Evolutionary conservation across 352 stramenopile species (phyloP).

Genomic region (Globisporangium acanthophoron): DNA sequence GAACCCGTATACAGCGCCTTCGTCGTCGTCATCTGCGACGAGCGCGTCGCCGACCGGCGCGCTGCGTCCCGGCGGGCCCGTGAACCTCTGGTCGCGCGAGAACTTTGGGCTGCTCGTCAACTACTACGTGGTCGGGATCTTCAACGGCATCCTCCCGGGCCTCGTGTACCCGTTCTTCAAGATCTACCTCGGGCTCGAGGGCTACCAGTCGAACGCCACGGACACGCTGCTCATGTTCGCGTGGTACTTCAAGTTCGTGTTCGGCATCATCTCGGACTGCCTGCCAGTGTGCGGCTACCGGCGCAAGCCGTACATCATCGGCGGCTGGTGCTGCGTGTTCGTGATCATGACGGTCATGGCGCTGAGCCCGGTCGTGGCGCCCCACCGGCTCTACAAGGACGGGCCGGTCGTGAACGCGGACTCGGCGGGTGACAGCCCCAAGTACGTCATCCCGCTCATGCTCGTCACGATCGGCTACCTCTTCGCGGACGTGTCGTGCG

Average conservation of each 20-base stretch:
- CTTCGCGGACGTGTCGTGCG: slow-evolving; percentile 64
- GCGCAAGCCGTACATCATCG: slow-evolving; percentile 64
- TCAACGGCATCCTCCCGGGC: slow-evolving; percentile 60
- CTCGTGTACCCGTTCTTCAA: slow-evolving; percentile 76
- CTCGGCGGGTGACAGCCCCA: slow-evolving; percentile 5
- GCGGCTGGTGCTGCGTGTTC: slow-evolving; percentile 44
- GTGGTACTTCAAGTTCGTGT: slow-evolving; percentile 62
- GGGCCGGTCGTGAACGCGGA: slow-evolving; percentile 10
- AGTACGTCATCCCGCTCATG: slow-evolving; percentile 48
- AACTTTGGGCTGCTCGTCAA: slow-evolving; percentile 52
- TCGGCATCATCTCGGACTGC: slow-evolving; percentile 61
- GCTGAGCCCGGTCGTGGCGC: slow-evolving; percentile 19
- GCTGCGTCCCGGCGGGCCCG: slow-evolving; percentile 16
- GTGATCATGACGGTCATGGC: slow-evolving; percentile 33
- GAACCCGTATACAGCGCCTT: background rate
- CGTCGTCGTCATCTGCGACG: background rate
- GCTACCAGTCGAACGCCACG: slow-evolving; percentile 55
- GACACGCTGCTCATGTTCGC: slow-evolving; percentile 58
- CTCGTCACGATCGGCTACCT: slow-evolving; percentile 45
- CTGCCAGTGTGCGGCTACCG: slow-evolving; percentile 48
- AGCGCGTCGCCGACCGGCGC: slow-evolving; percentile 9
- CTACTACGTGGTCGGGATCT: slow-evolving; percentile 62
- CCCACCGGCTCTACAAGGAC: slow-evolving; percentile 13
- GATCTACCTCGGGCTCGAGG: slow-evolving; percentile 54
- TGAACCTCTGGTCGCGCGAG: slow-evolving; percentile 11